Evolutionary conservation across 129 eudicot species (phyloP).

Genomic region (Arctium minus): DNA sequence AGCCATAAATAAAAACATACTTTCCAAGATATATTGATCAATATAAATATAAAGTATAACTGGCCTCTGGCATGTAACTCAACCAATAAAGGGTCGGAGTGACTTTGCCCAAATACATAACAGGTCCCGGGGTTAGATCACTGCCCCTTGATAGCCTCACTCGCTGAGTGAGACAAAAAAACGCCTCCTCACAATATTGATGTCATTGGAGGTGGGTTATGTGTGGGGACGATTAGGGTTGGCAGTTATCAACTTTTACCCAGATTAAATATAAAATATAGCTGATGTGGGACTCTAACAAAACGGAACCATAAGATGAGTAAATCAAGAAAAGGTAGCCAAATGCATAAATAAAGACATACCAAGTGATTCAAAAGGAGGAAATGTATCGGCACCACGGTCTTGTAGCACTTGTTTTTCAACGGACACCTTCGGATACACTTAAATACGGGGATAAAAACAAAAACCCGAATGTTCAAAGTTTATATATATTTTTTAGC

Average conservation of each 20-base stretch:
- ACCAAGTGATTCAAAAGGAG: conserved; percentile 13
- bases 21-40: neutral
- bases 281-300: neutral
- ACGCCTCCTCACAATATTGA: too few species aligned
- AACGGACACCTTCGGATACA: conserved; percentile 4
- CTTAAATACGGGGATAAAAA: neutral
- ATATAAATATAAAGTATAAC: too few species aligned
- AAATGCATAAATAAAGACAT: neutral
- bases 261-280: too few species aligned
- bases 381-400: neutral
- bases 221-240: too few species aligned
- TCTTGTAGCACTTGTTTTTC: conserved; percentile 5
- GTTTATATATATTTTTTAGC: neutral
- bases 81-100: too few species aligned
- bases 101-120: too few species aligned
- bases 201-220: too few species aligned
- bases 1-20: neutral
- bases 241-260: too few species aligned
- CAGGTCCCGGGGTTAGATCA: too few species aligned
- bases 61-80: too few species aligned
- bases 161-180: too few species aligned
- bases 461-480: neutral
- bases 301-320: neutral
- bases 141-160: too few species aligned
- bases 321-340: neutral